Conservation (phyloP, 352 stramenopile species). For the Phytophthora tentaculata region DNA sequence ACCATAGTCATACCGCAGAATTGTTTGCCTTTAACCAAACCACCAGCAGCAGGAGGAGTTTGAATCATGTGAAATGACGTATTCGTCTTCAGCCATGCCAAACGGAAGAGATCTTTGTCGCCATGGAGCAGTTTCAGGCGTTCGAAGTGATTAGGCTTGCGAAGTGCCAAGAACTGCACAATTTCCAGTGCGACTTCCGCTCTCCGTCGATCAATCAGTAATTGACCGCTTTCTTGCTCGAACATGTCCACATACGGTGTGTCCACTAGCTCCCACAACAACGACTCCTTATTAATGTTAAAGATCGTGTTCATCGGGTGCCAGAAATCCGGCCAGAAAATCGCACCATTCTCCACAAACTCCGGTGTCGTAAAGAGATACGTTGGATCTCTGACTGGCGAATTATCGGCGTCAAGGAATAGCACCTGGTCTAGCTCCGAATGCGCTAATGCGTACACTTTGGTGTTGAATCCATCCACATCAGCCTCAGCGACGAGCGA, state of each 20-base stretch:
- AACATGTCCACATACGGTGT: slow-evolving; percentile 60
- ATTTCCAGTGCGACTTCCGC: slow-evolving; percentile 31
- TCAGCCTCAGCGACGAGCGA: slow-evolving; percentile 3
- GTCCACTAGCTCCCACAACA: slow-evolving; percentile 60
- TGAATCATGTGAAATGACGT: slow-evolving; percentile 55
- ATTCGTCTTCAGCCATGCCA: slow-evolving; percentile 57
- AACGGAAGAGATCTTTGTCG: slow-evolving; percentile 62
- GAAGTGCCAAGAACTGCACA: slow-evolving; percentile 47
- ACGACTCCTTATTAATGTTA: slow-evolving; percentile 54
- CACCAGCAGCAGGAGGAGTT: slow-evolving; percentile 44
- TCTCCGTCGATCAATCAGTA: slow-evolving; percentile 52
- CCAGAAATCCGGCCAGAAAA: slow-evolving; percentile 81
- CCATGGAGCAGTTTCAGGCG: slow-evolving; percentile 49
- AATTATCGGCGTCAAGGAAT: slow-evolving; percentile 67
- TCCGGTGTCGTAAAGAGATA: slow-evolving; percentile 52
- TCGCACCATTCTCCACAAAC: slow-evolving; percentile 42
- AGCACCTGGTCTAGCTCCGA: slow-evolving; percentile 49
- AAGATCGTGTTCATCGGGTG: slow-evolving; percentile 63
- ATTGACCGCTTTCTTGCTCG: slow-evolving; percentile 66
- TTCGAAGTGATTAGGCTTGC: slow-evolving; percentile 38
- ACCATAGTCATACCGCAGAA: slow-evolving; percentile 69
- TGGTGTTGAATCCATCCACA: slow-evolving; percentile 56
- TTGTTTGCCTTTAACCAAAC: slow-evolving; percentile 36
- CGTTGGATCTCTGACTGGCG: slow-evolving; percentile 50
- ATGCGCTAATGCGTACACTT: slow-evolving; percentile 50